Evolutionary conservation across 805 yeast genomes (phyloP), one percentile per base, ranked within the genome.

Genomic region (Saturnispora dispora): DNA sequence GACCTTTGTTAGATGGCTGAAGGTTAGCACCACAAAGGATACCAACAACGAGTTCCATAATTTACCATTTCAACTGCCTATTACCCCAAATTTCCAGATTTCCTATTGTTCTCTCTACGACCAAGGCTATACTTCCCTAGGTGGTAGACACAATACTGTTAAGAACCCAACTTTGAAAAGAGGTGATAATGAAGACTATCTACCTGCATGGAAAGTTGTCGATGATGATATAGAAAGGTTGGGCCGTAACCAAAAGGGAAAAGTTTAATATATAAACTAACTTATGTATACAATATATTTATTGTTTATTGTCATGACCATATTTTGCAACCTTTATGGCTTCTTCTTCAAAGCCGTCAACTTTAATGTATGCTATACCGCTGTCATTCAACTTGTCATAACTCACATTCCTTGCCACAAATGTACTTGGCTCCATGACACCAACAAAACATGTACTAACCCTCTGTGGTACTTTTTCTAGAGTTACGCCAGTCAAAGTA

Each of bases 41-140:
- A 15, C 11, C 22, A 37, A 18, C n/a, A 37, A 18, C 22, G 15
- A 37, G 4, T 18, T 18, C 22, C 22, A 37, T 18, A 18, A 37
- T 37, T 22, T 45, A 27, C 40, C 36, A 11, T 33, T 45, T 22
- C 20, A n/a, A 6, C 15, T 32, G 20, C 39, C 42, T 17, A 20
- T 45, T 74, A n/a, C 74, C 83, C 41, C 74, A 75, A 3, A 33
- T 9, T 50, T 52, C 23, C 22, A 28, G 22, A 49, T 55, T 11
- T 32, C 43, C 6, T 89, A 91, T 63, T 91, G 98, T 63, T 59
- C 63, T 2, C 68, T 93, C 51, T 93, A 93, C 61, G 95, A 85
- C 57, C 51, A 58, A 36, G 99, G 99, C 0, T 93, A 84, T 61
- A 90, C 99, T 1, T 87, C 96, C 1, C 67, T 93, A 18, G 99